Base-by-base conservation (phyloP, 1,284 basidiomycete species). In the Leccinum ponderosum region DNA sequence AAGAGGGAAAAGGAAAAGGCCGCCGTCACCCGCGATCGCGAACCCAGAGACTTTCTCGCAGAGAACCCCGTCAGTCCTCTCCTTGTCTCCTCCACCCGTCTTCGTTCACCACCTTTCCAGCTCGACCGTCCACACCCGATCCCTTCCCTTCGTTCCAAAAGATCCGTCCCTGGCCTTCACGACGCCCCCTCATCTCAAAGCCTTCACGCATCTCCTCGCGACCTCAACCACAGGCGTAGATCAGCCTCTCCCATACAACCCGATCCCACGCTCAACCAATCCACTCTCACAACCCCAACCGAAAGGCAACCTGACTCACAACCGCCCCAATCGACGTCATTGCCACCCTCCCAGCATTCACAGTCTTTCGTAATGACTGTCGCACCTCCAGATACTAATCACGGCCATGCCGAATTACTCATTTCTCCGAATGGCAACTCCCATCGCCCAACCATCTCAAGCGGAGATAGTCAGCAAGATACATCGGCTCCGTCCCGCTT, bases 1-100 rank as follows among this genome's bases (percentile, higher is more conserved):
- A 86, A 88, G 67, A 78, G 82, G 1, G 85, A 87, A 68, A 73
- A 66, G 52, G 85, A 81, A 65, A 76, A 70, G 60, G 76, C 72
- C 6, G 70, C 78, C 4, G 81, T 73, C 62, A 75, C 79, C 14
- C 79, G 80, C 59, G 83, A 82, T 25, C 75, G 74, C 17, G 78
- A 81, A 11, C 69, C 76, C 11, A 71, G 74, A 56, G 75, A 78
- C 53, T 72, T 68, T 51, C 73, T 75, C 65, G 73, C 69, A 60
- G 80, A 80, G 59, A 78, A 70, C 59, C 68, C 72, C 58, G 84
- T 83, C 64, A 59, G 78, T 77, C 31, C 37, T 6, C 58, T 33
- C 48, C 29, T 48, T 27, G 27, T 22, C 15, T 37, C 8, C 5
- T 15, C 51, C 14, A 0, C 47, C 47, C 11, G 3, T 33, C 6